Base-by-base conservation (phyloP, 495 filamentous ascomycete species). In the Neurospora sp. region DNA sequence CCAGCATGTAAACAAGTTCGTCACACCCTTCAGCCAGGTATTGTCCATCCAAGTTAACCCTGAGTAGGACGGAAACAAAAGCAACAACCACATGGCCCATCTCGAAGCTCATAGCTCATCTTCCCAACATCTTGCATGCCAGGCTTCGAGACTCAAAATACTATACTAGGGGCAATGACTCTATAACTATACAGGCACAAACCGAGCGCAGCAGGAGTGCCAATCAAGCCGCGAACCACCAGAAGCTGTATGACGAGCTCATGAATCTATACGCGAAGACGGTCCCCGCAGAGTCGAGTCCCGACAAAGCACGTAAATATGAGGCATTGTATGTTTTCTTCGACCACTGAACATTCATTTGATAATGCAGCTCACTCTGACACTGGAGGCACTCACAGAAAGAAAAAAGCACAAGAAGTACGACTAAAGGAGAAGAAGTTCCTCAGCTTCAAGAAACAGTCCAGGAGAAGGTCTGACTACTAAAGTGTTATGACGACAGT, bases 1-100 rank as follows among this genome's bases (percentile, higher is more conserved):
- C 7, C 96, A 99, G 78, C 95, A 98, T 83, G 93, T 96, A 61
- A 99, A 99, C 82, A 98, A 97, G 95, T 98, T 84, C 74, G 89
- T 85, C 18, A 8, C 18, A 31, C 41, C 71, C 11, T 68, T 9
- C 37, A 18, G 75, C 44, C 42, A 18, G 11, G 46, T 22, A 1
- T 69, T 20, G 10, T 4, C 18, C 35, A 14, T 38, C 69, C 5
- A 39, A 39, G 42, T 69, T 78, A 20, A 74, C 73, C 53, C 2
- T 35, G 37, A 48, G 10, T 38, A 99, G 96, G 81, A 93, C 96
- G 37, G 96, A 94, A 80, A 92, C 92, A 18, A 99, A 99, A 82
- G 96, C 94, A 12, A 97, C 92, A 18, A 80, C 92, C 82, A 78
- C 84, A 87, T 82, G 82, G 86, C 82, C 89, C 39, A 78, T 92